Evolutionary conservation across 2,329 filamentous ascomycete genomes (phyloP), one percentile per base, ranked within the genome.

Genomic region (Alternaria triticina): DNA sequence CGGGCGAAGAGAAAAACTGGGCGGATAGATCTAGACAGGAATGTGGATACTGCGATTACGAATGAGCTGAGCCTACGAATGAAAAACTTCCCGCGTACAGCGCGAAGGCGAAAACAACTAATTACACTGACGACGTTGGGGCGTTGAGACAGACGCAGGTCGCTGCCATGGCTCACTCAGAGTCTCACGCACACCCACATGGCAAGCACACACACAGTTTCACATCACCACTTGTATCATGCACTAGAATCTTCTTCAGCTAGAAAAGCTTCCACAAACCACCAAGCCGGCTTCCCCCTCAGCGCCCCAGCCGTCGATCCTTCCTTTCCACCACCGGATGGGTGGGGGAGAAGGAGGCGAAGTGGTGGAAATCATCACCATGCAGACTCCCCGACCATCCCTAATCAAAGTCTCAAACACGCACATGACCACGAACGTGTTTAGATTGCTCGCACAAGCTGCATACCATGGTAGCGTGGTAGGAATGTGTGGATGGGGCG

Each of bases 401-500:
- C 43, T 61, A 66, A 57, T 50, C 54, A 54, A 51, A 55, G 40
- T 54, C 33, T 56, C 55, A 23, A 64, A 50, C 47, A 12, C 17
- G 61, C 69, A 58, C 67, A 70, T 69, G 63, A 68, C 59, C 62
- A 64, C 17, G 33, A 40, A 11, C 30, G 7, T 36, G 13, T 17
- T 33, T 50, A 40, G 36, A 40, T 40, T 40, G 36, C 36, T 40
- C 36, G 25, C 40, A 49, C 28, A 20, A 27, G 36, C 46, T 43
- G 36, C 60, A 66, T 68, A 45, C 17, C 20, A 7, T 45, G 22
- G 30, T 43, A 45, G 43, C 20, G 12, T 45, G 22, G 30, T 43
- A 23, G 30, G 28, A 28, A 28, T 8, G 22, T 30, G 5, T 10
- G 27, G 17, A 17, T 8, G 17, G 44, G 45, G 28, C 10, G 30